A percentile compares a stretch with the other conserved stretches of the same genome.
Conservation (phyloP, 2,329 filamentous ascomycete species). For the Fusarium algeriense region DNA sequence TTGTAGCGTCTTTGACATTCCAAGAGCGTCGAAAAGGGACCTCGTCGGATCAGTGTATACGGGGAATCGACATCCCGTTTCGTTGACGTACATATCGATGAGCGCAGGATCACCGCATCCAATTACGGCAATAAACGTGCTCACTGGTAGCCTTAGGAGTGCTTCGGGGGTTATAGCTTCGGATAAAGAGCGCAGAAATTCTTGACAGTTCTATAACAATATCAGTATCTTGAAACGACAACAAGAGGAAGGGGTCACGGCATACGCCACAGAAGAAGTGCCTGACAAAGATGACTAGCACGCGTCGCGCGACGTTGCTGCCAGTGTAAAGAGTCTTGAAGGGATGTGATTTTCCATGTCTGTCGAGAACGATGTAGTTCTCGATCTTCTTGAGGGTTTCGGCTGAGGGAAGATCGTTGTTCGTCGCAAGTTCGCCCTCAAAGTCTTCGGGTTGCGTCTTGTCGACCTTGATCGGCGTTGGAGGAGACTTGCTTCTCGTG, state of each 20-base stretch:
- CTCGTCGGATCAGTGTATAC: slow-evolving; percentile 81
- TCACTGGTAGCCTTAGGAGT: slow-evolving; percentile 64
- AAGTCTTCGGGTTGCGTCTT: slow-evolving; percentile 64
- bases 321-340: slow-evolving; percentile 75
- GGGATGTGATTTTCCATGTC: slow-evolving; percentile 67
- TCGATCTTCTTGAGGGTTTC: slow-evolving; percentile 65
- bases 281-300: slow-evolving; percentile 79
- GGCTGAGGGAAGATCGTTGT: slow-evolving; percentile 65
- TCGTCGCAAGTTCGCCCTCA: slow-evolving; percentile 66
- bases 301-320: slow-evolving; percentile 64
- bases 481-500: slow-evolving; percentile 36
- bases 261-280: slow-evolving; percentile 86
- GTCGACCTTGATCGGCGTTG: slow-evolving; percentile 52
- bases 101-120: slow-evolving; percentile 78
- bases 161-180: slow-evolving; percentile 65
- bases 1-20: slow-evolving; percentile 74
- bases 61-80: slow-evolving; percentile 76
- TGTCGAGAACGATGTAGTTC: slow-evolving; percentile 70
- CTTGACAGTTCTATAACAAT: slow-evolving; percentile 75
- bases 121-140: slow-evolving; percentile 75
- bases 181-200: slow-evolving; percentile 75
- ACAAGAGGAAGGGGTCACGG: slow-evolving; percentile 32
- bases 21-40: slow-evolving; percentile 74
- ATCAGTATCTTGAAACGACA: slow-evolving; percentile 30
- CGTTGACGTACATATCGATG: slow-evolving; percentile 73